Conservation (phyloP, 1,284 basidiomycete species). For the Papiliotrema laurentii region DNA sequence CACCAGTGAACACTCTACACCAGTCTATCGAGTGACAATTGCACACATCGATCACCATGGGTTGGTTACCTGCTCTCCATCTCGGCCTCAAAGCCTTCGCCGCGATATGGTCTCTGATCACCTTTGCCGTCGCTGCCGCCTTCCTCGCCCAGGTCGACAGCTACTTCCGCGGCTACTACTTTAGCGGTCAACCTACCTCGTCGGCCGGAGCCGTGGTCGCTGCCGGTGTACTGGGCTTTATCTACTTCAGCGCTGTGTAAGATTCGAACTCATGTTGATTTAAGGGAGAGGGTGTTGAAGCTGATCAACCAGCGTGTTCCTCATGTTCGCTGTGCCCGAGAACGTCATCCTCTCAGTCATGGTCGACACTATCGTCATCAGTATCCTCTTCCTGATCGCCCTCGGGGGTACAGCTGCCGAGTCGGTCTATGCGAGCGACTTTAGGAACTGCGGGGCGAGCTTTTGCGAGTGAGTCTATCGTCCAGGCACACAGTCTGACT, state of each 20-base stretch:
- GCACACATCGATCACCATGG: too few relatives aligned
- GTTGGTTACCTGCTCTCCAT: constrained; percentile 7
- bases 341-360: constrained; percentile 25
- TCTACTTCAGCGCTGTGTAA: constrained; percentile 31
- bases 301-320: constrained; percentile 11
- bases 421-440: constrained; percentile 9
- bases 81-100: constrained; percentile 24
- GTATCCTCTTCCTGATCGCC: constrained; percentile 25
- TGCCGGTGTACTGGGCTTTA: constrained; percentile 18
- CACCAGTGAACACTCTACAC: too few relatives aligned
- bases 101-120: constrained; percentile 26
- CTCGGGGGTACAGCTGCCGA: constrained; percentile 13
- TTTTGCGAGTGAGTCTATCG: constrained; percentile 13
- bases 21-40: too few relatives aligned
- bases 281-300: background rate
- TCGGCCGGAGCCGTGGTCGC: constrained; percentile 32
- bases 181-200: background rate
- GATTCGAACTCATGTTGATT: constrained; percentile 5
- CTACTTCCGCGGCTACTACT: constrained; percentile 9
- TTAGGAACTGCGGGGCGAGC: constrained; percentile 1
- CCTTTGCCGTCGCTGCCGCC: constrained; percentile 21
- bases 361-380: constrained; percentile 24
- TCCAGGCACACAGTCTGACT: background rate
- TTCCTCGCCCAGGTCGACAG: constrained; percentile 16
- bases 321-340: constrained; percentile 16